These are phyloP conservation scores for Colletotrichum sp. DNA, from an alignment of 2,329 filamentous ascomycete genomes.

Conservation along the genomic window DNA sequence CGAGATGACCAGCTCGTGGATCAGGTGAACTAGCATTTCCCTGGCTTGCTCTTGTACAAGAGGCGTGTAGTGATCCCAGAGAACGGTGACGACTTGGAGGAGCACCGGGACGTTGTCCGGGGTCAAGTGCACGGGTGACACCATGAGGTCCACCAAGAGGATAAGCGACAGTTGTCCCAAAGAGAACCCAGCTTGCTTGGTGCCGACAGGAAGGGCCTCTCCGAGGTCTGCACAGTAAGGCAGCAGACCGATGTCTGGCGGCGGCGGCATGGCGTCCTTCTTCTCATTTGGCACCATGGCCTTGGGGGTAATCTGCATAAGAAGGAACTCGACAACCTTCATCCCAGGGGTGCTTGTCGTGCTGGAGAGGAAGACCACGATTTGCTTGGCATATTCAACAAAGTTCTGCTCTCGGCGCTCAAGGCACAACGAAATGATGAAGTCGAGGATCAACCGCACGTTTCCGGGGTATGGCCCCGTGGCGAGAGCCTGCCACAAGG, in stretches of 20 bases:
- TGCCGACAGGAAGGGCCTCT: slow-evolving; percentile 80
- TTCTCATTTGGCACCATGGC: slow-evolving; percentile 97
- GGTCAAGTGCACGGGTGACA: slow-evolving; percentile 82
- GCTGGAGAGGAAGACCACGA: slow-evolving; percentile 93
- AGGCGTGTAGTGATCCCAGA: slow-evolving; percentile 97
- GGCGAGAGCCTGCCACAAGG: slow-evolving; percentile 94
- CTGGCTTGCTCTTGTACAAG: slow-evolving; percentile 95
- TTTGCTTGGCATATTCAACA: slow-evolving; percentile 96
- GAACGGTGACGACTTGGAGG: slow-evolving; percentile 87
- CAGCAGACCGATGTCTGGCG: slow-evolving; percentile 74
- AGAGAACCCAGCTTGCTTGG: slow-evolving; percentile 91
- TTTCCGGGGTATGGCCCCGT: slow-evolving; percentile 93
- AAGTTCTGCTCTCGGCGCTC: slow-evolving; percentile 97
- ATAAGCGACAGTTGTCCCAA: slow-evolving; percentile 93
- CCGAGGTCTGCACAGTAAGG: slow-evolving; percentile 90
- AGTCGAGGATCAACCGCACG: slow-evolving; percentile 91
- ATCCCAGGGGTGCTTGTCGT: slow-evolving; percentile 75
- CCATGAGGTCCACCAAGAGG: slow-evolving; percentile 92
- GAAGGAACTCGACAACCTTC: slow-evolving; percentile 91
- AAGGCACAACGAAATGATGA: slow-evolving; percentile 92
- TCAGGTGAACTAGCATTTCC: slow-evolving; percentile 97
- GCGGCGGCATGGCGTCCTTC: slow-evolving; percentile 68
- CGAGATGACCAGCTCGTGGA: slow-evolving; percentile 91
- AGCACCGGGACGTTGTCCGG: slow-evolving; percentile 84
- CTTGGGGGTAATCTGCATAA: slow-evolving; percentile 90